Evolutionary conservation across 768 basidiomycete genomes (phyloP), one percentile per base, ranked within the genome.

Genomic region (Mycena olivaceomarginata): DNA sequence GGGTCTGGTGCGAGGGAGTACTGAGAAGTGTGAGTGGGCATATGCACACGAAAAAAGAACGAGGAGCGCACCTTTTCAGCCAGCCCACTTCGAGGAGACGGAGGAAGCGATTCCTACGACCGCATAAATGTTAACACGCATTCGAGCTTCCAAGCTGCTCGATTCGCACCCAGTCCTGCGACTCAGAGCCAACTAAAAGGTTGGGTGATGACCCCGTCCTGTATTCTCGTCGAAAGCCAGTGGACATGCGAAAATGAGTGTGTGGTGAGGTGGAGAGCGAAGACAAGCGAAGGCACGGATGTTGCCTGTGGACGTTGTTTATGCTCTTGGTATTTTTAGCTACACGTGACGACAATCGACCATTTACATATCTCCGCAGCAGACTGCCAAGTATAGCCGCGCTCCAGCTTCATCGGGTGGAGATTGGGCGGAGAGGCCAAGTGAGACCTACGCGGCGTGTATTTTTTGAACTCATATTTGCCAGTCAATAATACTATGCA

Each of bases 1-100:
- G 95, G 95, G 84, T 95, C 94, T 1, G 94, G 90, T 5, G 94
- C 91, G 39, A 95, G 90, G 11, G 94, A 94, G 82, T 91, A 95
- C 95, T 96, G 60, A n/a, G 43, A 22, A 20, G 39, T 22, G 51
- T 72, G 20, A 71, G 41, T 2, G 2, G 22, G 18, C 8, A 31
- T 20, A 5, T 15, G 11, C 4, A 4, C 2, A 12, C 25, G 51
- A 13, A 6, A 37, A 70, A 41, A 60, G 7, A 53, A 7, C 31
- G 31, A 31, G 31, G 2, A 31, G 18, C 65, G 12, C 41, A 72
- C 77, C 62, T 79, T 79, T n/a, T 79, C 77, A 20, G 77, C 60
- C 8, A 79, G 3, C 10, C 77, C 77, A 39, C 74, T 70, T 62
- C 18, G 31, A 1, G 63, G 67, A 11, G 59, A 39, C 1, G n/a